These are phyloP conservation scores for Dendrocalamus sinicus DNA, from an alignment of 176 grass and related monocot species.

Conservation along the genomic window DNA sequence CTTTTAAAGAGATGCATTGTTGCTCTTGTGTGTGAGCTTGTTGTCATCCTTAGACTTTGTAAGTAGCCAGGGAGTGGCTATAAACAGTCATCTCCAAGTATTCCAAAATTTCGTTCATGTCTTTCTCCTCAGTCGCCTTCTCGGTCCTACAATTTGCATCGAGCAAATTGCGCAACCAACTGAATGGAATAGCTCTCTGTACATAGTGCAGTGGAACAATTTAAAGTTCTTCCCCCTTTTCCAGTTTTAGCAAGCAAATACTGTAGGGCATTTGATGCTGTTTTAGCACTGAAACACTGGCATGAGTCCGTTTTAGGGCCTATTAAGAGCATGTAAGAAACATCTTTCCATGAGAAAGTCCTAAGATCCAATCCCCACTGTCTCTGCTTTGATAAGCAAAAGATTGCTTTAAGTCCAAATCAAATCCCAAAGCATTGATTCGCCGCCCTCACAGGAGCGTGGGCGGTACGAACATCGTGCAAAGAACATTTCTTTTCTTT, in stretches of 20 bases:
- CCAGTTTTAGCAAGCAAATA: conserved; percentile 42
- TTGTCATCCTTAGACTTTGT: too few relatives aligned
- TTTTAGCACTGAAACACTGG: conserved; percentile 16
- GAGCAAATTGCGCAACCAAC: conserved; percentile 39
- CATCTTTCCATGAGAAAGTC: conserved; percentile 26
- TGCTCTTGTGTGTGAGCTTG: too few relatives aligned
- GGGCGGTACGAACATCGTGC: not conserved
- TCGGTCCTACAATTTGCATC: not conserved
- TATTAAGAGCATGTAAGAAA: conserved; percentile 20
- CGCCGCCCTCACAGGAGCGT: conserved; percentile 41
- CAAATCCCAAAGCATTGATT: conserved; percentile 58
- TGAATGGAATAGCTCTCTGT: conserved; percentile 43
- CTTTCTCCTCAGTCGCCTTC: too few relatives aligned
- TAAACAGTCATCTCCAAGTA: too few relatives aligned
- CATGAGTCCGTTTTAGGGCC: conserved; percentile 13
- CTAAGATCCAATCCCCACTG: conserved; percentile 58
- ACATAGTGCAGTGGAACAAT: conserved; percentile 40
- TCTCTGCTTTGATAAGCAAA: conserved; percentile 52
- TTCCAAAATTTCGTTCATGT: too few relatives aligned
- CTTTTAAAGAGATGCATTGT: too few relatives aligned
- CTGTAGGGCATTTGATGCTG: conserved; percentile 58
- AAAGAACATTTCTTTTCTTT: conserved; percentile 15
- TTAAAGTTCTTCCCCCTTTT: conserved; percentile 17
- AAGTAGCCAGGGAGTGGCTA: too few relatives aligned
- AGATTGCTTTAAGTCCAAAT: conserved; percentile 50